phyloP scores from a whole-genome alignment of 352 stramenopile species.

The Peronospora farinosa region DNA sequence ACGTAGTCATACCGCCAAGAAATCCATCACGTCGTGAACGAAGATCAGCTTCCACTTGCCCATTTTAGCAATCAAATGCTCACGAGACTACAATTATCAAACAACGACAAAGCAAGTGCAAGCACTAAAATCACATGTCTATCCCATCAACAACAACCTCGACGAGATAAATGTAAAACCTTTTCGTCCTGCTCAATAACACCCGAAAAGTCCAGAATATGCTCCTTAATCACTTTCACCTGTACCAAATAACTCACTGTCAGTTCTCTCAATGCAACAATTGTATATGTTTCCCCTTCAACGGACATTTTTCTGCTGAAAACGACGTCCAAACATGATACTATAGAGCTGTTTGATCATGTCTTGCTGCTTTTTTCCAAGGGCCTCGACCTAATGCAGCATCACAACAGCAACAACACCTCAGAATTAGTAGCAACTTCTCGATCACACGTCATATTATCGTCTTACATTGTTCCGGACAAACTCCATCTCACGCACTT shows the following conservation, averaged over 20 bases:
- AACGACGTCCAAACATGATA: slow-evolving; percentile 72
- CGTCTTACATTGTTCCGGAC: slow-evolving; percentile 41
- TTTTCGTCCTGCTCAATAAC: slow-evolving; percentile 57
- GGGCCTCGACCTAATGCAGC: slow-evolving; percentile 39
- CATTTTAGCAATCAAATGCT: slow-evolving; percentile 56
- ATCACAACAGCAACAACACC: not conserved
- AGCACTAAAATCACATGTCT: not conserved
- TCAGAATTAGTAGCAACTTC: not conserved
- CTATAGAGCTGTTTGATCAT: slow-evolving; percentile 75
- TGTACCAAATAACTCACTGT: slow-evolving; percentile 13
- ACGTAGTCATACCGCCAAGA: slow-evolving; percentile 46
- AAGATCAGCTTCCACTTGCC: slow-evolving; percentile 65
- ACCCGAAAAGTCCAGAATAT: slow-evolving; percentile 75
- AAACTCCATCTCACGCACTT: slow-evolving; percentile 60
- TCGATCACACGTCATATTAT: not conserved
- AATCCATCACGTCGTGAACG: slow-evolving; percentile 70
- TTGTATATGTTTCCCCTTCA: not conserved
- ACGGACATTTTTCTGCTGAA: slow-evolving; percentile 74
- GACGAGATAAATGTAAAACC: slow-evolving; percentile 19
- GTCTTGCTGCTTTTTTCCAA: slow-evolving; percentile 67
- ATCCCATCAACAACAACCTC: not conserved
- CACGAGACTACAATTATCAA: slow-evolving; percentile 35
- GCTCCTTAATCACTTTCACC: slow-evolving; percentile 75
- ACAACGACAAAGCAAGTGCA: not conserved
- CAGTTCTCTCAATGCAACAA: not conserved